Percentiles rank a stretch among this genome's conserved stretches.
Evolutionary conservation across 208 protist species (phyloP).

Genomic region (Angomonas ambiguus): DNA sequence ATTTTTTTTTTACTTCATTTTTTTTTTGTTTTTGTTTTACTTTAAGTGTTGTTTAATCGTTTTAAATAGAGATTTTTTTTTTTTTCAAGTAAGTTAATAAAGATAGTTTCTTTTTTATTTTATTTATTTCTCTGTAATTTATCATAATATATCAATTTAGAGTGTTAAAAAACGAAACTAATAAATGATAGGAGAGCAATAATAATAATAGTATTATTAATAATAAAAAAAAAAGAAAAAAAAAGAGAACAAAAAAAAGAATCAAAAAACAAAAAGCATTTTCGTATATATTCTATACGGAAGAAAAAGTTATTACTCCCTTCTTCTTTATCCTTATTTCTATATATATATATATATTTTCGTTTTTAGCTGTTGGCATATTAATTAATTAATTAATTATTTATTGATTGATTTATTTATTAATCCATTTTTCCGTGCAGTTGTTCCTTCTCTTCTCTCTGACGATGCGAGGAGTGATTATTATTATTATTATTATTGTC

Average conservation of each 20-base stretch:
- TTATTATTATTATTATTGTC: constrained; percentile 10
- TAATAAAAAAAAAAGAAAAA: constrained; percentile 2
- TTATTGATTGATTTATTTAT: too few species aligned
- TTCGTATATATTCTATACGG: too few species aligned
- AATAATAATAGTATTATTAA: not conserved
- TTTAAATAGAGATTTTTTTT: too few species aligned
- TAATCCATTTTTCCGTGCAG: not conserved
- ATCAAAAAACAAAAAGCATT: too few species aligned
- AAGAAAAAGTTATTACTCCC: not conserved
- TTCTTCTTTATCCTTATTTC: constrained; percentile 4
- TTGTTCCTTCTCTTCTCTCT: not conserved
- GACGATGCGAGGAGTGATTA: not conserved
- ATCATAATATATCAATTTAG: too few species aligned
- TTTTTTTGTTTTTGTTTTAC: too few species aligned
- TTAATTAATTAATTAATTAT: too few species aligned
- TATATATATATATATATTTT: not conserved
- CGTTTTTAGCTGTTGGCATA: not conserved
- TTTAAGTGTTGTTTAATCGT: too few species aligned
- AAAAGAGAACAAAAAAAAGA: not conserved
- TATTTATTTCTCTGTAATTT: not conserved
- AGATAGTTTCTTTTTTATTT: too few species aligned
- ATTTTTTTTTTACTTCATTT: not conserved
- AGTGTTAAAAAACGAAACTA: too few species aligned
- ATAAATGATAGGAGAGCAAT: too few species aligned
- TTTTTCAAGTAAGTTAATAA: too few species aligned